A percentile compares a stretch with the other conserved stretches of the same genome.
phyloP scores from a whole-genome alignment of 2,329 filamentous ascomycete genomes.

The Pseudopyrenochaeta lycopersici region DNA sequence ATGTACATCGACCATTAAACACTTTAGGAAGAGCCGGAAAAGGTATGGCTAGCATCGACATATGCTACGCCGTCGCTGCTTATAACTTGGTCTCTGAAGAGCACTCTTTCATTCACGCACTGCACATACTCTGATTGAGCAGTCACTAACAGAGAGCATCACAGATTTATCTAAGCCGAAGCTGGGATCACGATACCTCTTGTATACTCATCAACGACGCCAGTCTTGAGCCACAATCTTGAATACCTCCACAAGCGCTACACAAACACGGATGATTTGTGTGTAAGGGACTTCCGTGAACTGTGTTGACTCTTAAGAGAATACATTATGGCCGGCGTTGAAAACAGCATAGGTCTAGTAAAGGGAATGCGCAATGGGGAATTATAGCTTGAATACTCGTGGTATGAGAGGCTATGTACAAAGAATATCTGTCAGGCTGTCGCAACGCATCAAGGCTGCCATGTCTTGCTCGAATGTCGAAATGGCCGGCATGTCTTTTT shows the following conservation, averaged over 20 bases:
- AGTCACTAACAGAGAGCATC: slow-evolving; percentile 12
- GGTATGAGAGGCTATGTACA: neutral
- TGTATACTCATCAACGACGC: neutral
- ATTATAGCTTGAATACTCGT: neutral
- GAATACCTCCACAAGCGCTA: too few species aligned
- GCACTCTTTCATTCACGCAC: slow-evolving; percentile 12
- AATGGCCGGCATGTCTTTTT: slow-evolving; percentile 7
- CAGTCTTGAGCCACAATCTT: too few species aligned
- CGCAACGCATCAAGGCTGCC: slow-evolving; percentile 16
- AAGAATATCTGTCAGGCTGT: neutral
- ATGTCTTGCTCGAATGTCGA: slow-evolving; percentile 29
- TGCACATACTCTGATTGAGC: slow-evolving; percentile 3
- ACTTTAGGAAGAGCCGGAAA: slow-evolving; percentile 63
- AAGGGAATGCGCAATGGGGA: neutral
- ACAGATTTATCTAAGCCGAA: slow-evolving; percentile 1
- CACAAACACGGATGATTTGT: too few species aligned
- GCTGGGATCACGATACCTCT: neutral
- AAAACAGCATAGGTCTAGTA: neutral
- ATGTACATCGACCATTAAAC: slow-evolving; percentile 47
- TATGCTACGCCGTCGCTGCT: slow-evolving; percentile 60
- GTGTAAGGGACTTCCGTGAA: too few species aligned
- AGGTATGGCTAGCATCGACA: slow-evolving; percentile 61
- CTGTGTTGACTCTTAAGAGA: too few species aligned
- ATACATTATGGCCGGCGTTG: neutral
- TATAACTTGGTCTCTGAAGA: slow-evolving; percentile 58